Percentiles rank a stretch among this genome's conserved stretches.
Evolutionary conservation across 2,329 filamentous ascomycete species (phyloP).

Genomic region (Cladosporium halotolerans): DNA sequence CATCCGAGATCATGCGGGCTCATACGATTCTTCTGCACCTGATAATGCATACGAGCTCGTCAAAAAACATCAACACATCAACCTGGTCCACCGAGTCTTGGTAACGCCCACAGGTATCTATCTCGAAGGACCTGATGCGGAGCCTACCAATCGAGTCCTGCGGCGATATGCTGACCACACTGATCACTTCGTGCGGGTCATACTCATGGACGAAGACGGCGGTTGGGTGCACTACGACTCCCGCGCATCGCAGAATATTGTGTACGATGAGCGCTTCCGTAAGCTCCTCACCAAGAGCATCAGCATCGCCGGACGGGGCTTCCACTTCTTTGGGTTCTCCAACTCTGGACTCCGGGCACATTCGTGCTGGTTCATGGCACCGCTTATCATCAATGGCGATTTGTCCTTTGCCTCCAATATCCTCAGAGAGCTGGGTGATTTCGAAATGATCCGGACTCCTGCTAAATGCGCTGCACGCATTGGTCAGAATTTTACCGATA

Average conservation of each 20-base stretch:
- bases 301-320: constrained; percentile 56
- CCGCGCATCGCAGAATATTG: constrained; percentile 40
- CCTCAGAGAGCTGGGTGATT: constrained; percentile 44
- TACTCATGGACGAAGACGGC: constrained; percentile 69
- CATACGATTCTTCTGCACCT: constrained; percentile 23
- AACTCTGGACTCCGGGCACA: constrained; percentile 70
- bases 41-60: constrained; percentile 28
- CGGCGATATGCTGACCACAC: constrained; percentile 56
- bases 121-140: constrained; percentile 46
- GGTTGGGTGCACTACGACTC: constrained; percentile 55
- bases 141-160: constrained; percentile 64
- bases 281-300: constrained; percentile 54
- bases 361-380: constrained; percentile 60
- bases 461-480: constrained; percentile 56
- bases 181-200: constrained; percentile 63
- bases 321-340: constrained; percentile 68
- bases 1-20: constrained; percentile 38
- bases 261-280: constrained; percentile 57
- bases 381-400: constrained; percentile 26
- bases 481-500: constrained; percentile 68
- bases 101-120: constrained; percentile 37
- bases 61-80: constrained; percentile 29
- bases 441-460: constrained; percentile 46
- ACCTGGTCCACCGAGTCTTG: constrained; percentile 29
- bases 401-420: constrained; percentile 34